Evolutionary conservation across 108 stramenopile genomes (phyloP).

Genomic region (Cyclotella atomus): DNA sequence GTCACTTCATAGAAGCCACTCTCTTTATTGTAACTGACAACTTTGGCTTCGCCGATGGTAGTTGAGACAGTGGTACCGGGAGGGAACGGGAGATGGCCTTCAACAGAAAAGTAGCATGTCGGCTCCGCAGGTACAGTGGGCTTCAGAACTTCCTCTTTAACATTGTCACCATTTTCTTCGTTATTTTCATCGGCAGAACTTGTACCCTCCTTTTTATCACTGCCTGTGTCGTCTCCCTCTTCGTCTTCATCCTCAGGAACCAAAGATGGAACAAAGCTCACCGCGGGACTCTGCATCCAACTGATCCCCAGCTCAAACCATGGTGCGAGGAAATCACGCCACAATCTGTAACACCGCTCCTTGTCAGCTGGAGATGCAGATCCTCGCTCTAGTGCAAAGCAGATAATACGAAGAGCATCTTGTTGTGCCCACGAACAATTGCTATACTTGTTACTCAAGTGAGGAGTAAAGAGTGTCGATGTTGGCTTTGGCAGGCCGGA

Average conservation of each 20-base stretch:
- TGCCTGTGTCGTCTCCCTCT: conserved; percentile 34
- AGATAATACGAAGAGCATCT: conserved; percentile 85
- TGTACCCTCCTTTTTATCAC: conserved; percentile 60
- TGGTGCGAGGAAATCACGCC: conserved; percentile 87
- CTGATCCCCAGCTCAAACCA: conserved; percentile 75
- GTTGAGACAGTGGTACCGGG: conserved; percentile 77
- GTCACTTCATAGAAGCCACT: conserved; percentile 66
- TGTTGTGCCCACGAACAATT: conserved; percentile 73
- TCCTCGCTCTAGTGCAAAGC: conserved; percentile 85
- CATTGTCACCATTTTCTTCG: conserved; percentile 19
- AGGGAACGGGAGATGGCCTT: conserved; percentile 75
- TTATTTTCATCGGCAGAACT: conserved; percentile 39
- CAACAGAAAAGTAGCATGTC: conserved; percentile 23
- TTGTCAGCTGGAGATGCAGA: conserved; percentile 82
- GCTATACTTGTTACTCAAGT: conserved; percentile 75
- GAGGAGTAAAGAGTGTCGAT: conserved; percentile 81
- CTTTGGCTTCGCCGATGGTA: conserved; percentile 70
- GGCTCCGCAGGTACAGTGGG: not conserved
- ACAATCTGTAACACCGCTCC: conserved; percentile 82
- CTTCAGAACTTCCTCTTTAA: conserved; percentile 25
- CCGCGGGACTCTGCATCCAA: conserved; percentile 82
- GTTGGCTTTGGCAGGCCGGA: conserved; percentile 77
- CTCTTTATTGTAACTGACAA: conserved; percentile 54
- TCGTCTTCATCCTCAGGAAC: conserved; percentile 44
- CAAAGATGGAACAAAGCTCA: conserved; percentile 40